Conservation (phyloP, 768 basidiomycete species). For the Trametes punicea region DNA sequence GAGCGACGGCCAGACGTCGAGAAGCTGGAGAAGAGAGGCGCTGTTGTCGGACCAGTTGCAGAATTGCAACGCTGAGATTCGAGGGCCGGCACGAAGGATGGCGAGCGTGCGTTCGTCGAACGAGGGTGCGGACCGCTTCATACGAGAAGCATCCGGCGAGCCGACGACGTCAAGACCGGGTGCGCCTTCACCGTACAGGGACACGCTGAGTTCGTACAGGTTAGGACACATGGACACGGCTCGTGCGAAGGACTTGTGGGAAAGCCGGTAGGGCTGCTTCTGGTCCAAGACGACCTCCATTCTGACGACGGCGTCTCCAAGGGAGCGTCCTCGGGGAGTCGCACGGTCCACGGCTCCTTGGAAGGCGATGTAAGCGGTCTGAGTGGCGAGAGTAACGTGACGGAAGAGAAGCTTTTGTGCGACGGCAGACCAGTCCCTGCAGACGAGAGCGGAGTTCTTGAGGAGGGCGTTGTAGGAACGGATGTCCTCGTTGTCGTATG, state of each 20-base stretch:
- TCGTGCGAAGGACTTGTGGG: slow-evolving; percentile 52
- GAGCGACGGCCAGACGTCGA: slow-evolving; percentile 60
- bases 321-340: slow-evolving; percentile 45
- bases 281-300: slow-evolving; percentile 60
- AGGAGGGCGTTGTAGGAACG: slow-evolving; percentile 43
- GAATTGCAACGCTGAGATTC: slow-evolving; percentile 51
- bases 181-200: slow-evolving; percentile 55
- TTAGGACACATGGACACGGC: slow-evolving; percentile 60
- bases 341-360: slow-evolving; percentile 45
- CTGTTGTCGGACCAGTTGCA: slow-evolving; percentile 71
- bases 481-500: slow-evolving; percentile 39
- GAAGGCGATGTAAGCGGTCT: slow-evolving; percentile 54
- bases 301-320: slow-evolving; percentile 51
- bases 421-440: slow-evolving; percentile 59
- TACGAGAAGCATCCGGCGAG: slow-evolving; percentile 19
- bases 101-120: slow-evolving; percentile 42
- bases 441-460: slow-evolving; percentile 57
- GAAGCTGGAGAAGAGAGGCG: slow-evolving; percentile 54
- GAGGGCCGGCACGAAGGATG: slow-evolving; percentile 54
- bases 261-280: slow-evolving; percentile 60
- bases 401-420: slow-evolving; percentile 66
- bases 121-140: slow-evolving; percentile 20
- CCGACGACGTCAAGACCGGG: slow-evolving; percentile 51
- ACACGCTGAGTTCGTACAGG: slow-evolving; percentile 50
- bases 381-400: slow-evolving; percentile 50